A percentile compares a stretch with the other conserved stretches of the same genome.
Evolutionary conservation across 2,329 filamentous ascomycete species (phyloP).

Genomic region (Claviceps africana): DNA sequence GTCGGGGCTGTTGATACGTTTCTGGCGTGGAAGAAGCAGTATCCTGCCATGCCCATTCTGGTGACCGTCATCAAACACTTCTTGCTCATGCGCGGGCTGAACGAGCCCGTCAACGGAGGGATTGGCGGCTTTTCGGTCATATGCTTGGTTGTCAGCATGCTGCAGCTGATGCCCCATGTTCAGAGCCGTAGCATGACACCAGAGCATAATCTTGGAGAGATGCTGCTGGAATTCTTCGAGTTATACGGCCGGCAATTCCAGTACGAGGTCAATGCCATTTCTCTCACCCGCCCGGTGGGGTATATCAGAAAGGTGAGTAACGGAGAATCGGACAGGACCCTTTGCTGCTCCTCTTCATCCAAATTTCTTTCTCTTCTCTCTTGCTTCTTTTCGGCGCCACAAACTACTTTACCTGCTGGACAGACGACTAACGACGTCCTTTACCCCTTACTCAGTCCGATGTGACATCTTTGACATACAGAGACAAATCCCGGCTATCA

Average conservation of each 20-base stretch:
- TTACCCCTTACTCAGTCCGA: conserved; percentile 24
- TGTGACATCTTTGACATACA: conserved; percentile 35
- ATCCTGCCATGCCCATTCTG: conserved; percentile 72
- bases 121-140: conserved; percentile 90
- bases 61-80: conserved; percentile 89
- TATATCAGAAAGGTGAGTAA: conserved; percentile 62
- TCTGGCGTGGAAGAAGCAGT: conserved; percentile 60
- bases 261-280: conserved; percentile 55
- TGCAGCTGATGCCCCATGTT: conserved; percentile 64
- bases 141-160: conserved; percentile 78
- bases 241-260: conserved; percentile 79
- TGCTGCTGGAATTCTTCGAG: conserved; percentile 78
- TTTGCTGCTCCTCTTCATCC: background rate
- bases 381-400: too few species aligned
- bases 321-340: background rate
- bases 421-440: background rate
- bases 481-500: conserved; percentile 54
- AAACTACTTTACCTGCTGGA: too few species aligned
- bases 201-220: conserved; percentile 59
- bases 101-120: conserved; percentile 82
- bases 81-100: conserved; percentile 73
- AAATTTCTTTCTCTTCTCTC: too few species aligned
- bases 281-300: conserved; percentile 52
- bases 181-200: conserved; percentile 45
- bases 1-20: conserved; percentile 71